phyloP scores from a whole-genome alignment of 306 rosid species.

The Medicago lupulina region DNA sequence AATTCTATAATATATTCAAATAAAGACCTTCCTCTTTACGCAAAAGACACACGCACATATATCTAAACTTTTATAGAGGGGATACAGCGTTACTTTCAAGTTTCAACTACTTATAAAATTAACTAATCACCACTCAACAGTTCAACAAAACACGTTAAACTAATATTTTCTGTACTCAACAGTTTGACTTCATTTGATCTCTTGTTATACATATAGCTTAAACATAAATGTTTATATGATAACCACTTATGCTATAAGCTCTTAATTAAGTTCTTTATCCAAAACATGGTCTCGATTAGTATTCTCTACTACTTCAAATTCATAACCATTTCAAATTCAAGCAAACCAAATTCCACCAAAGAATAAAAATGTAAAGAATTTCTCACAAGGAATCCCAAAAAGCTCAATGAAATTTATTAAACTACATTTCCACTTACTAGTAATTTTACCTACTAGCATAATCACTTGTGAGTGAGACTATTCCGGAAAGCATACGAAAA shows the following conservation, averaged over 20 bases:
- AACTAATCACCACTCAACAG: not conserved
- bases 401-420: conserved; percentile 5
- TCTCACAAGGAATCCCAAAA: not conserved
- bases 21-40: not conserved
- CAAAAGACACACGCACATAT: not conserved
- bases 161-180: not conserved
- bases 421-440: not conserved
- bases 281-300: too few species aligned
- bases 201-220: too few species aligned
- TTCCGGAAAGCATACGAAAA: not conserved
- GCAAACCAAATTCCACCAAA: too few species aligned
- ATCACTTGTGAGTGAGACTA: not conserved
- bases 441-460: not conserved
- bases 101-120: conserved; percentile 3
- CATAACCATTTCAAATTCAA: too few species aligned
- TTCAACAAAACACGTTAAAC: not conserved
- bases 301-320: too few species aligned
- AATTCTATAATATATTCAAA: not conserved
- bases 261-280: too few species aligned
- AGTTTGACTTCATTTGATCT: too few species aligned
- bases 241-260: too few species aligned
- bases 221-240: too few species aligned
- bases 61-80: not conserved
- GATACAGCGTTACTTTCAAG: not conserved
- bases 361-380: too few species aligned